These are phyloP conservation scores for Sicyos edulis DNA, from an alignment of 306 rosid genomes.

Conservation along the genomic window DNA sequence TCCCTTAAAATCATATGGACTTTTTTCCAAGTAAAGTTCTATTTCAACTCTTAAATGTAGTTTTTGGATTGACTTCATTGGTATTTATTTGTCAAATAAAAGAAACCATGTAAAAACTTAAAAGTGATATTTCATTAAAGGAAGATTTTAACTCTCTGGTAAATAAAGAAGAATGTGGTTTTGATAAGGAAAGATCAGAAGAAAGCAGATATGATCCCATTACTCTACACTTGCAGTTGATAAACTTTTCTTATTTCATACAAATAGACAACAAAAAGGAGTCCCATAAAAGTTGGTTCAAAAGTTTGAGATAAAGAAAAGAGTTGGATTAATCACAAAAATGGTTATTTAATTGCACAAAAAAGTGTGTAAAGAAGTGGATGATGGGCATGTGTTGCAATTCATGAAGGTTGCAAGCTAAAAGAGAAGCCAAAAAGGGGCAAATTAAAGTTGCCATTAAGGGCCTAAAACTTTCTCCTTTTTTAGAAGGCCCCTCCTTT, in stretches of 20 bases:
- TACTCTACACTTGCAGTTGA: not conserved
- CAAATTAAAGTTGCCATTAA: conserved; percentile 7
- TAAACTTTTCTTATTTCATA: not conserved
- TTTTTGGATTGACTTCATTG: too few species aligned
- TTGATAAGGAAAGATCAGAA: not conserved
- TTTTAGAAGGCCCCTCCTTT: not conserved
- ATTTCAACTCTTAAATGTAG: too few species aligned
- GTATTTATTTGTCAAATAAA: too few species aligned
- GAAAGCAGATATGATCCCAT: not conserved
- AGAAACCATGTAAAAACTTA: not conserved
- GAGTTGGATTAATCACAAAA: not conserved
- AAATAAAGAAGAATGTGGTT: not conserved
- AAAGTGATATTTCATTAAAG: not conserved
- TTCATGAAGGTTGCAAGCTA: conserved; percentile 15
- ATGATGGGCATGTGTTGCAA: conserved; percentile 15
- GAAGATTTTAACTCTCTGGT: not conserved
- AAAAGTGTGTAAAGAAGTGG: conserved; percentile 6
- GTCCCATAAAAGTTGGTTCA: not conserved
- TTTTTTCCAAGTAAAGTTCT: too few species aligned
- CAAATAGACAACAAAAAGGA: not conserved
- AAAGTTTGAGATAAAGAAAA: conserved; percentile 3
- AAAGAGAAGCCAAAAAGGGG: conserved; percentile 10
- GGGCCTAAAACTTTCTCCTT: not conserved
- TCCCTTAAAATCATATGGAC: too few species aligned
- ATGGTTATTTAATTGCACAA: conserved; percentile 4